A percentile compares a stretch with the other conserved stretches of the same genome.
phyloP scores from a whole-genome alignment of 2,329 filamentous ascomycete species.

The Stagonosporopsis chrysanthemi region DNA sequence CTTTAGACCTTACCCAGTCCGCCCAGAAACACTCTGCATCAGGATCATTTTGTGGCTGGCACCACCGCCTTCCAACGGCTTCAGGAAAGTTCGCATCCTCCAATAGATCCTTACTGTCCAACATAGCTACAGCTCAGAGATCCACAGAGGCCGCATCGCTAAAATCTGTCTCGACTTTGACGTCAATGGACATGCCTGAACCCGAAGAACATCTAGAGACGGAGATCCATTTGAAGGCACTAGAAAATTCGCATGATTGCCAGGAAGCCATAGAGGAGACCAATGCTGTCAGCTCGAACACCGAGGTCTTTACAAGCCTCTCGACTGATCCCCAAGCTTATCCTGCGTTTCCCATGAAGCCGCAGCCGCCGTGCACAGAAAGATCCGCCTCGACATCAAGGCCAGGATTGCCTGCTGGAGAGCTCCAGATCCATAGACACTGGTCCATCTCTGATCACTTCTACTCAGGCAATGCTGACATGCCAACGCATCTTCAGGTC shows the following conservation, averaged over 20 bases:
- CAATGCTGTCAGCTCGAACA: neutral
- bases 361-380: neutral
- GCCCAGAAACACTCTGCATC: neutral
- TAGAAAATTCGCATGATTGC: neutral
- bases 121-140: constrained; percentile 3
- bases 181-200: neutral
- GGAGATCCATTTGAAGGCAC: neutral
- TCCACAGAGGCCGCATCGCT: constrained; percentile 1
- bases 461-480: constrained; percentile 30
- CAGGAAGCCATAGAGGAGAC: neutral
- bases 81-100: neutral
- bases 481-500: constrained; percentile 32
- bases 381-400: neutral
- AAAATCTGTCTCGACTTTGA: neutral
- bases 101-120: neutral
- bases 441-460: constrained; percentile 18
- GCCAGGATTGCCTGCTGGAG: neutral
- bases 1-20: constrained; percentile 17
- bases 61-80: neutral
- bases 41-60: neutral
- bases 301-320: neutral
- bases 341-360: neutral
- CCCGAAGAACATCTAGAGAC: neutral
- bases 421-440: constrained; percentile 5
- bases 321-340: neutral